phyloP scores from a whole-genome alignment of 2,329 filamentous ascomycete genomes.

The Neonectria coccinea region DNA sequence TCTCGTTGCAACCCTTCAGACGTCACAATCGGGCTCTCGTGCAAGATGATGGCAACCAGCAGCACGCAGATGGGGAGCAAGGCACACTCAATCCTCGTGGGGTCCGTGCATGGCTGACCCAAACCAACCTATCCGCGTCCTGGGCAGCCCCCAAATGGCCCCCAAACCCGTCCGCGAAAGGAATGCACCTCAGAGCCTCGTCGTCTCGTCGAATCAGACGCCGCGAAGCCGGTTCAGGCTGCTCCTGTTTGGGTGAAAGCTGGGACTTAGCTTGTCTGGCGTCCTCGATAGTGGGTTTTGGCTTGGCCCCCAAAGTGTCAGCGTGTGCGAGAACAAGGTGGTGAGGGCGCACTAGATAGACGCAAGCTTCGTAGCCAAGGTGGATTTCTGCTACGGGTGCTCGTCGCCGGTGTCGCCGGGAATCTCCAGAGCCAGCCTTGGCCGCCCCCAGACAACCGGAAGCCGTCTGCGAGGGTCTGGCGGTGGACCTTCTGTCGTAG shows the following conservation, averaged over 20 bases:
- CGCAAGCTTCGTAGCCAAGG: slow-evolving; percentile 3
- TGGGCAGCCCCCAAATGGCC: slow-evolving; percentile 8
- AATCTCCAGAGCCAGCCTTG: slow-evolving; percentile 4
- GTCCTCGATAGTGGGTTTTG: slow-evolving; percentile 12
- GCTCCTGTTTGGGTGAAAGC: slow-evolving; percentile 6
- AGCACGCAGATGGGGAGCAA: background rate
- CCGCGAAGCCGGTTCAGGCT: background rate
- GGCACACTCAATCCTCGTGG: background rate
- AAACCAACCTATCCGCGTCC: background rate
- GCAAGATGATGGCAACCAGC: background rate
- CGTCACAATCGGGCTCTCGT: background rate
- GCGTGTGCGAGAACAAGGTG: slow-evolving; percentile 10
- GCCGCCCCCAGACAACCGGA: background rate
- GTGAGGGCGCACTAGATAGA: background rate
- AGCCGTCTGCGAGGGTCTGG: background rate
- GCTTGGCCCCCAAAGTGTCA: slow-evolving; percentile 14
- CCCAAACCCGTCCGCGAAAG: background rate
- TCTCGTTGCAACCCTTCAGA: background rate
- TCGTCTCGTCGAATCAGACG: slow-evolving; percentile 11
- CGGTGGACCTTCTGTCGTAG: background rate
- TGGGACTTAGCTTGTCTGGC: slow-evolving; percentile 1
- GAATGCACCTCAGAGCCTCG: slow-evolving; percentile 6
- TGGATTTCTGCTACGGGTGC: background rate
- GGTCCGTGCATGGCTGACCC: background rate
- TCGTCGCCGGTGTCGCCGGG: background rate